Conservation (phyloP, 73 alveolate genomes). For the Paramecium tetraurelia region DNA sequence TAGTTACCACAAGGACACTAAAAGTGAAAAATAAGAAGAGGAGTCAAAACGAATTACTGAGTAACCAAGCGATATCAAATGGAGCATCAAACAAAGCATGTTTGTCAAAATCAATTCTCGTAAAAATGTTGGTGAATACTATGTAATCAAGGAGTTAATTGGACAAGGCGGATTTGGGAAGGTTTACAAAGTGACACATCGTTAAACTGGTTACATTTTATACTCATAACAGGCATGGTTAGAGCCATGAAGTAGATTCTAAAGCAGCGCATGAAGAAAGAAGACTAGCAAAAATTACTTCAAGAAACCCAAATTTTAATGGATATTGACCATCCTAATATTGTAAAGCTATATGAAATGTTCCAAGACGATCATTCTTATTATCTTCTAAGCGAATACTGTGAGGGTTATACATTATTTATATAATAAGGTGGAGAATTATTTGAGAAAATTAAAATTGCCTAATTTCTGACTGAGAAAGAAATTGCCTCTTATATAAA, state of each 20-base stretch:
- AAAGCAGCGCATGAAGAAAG: constrained; percentile 22
- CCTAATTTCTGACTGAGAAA: constrained; percentile 70
- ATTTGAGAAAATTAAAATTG: constrained; percentile 68
- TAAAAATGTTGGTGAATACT: constrained; percentile 10
- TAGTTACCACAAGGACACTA: neutral
- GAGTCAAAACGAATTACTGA: neutral
- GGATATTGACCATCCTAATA: constrained; percentile 55
- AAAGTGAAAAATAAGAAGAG: neutral
- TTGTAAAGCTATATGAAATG: constrained; percentile 33
- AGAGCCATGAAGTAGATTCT: constrained; percentile 54
- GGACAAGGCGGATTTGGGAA: constrained; percentile 54
- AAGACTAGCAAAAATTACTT: constrained; percentile 10
- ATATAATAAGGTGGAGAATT: constrained; percentile 63
- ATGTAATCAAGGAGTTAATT: neutral
- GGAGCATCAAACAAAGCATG: constrained; percentile 32
- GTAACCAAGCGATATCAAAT: neutral
- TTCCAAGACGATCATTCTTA: constrained; percentile 12
- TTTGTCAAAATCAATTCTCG: constrained; percentile 31
- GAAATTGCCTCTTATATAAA: constrained; percentile 69
- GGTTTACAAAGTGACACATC: constrained; percentile 41
- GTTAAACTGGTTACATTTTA: neutral
- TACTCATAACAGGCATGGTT: constrained; percentile 35
- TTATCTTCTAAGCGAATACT: constrained; percentile 41
- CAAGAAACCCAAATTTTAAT: constrained; percentile 17
- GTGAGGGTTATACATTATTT: neutral